Conservation (phyloP, 345 rosid species). For the Passiflora organensis region DNA sequence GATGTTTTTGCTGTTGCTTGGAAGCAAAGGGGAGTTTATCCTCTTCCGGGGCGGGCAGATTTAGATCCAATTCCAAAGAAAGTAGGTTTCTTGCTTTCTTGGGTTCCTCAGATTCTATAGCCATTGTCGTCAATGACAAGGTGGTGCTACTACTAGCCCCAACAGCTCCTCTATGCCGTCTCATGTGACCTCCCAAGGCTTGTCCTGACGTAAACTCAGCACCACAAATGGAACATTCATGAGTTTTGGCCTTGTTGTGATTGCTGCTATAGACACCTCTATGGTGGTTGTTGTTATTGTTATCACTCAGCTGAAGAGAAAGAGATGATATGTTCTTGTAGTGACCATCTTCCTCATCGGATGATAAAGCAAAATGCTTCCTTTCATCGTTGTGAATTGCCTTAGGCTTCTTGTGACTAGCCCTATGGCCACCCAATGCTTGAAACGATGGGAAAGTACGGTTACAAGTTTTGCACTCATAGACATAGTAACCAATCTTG, state of each 20-base stretch:
- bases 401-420: slow-evolving; percentile 93
- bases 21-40: slow-evolving; percentile 51
- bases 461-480: slow-evolving; percentile 90
- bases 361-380: slow-evolving; percentile 7
- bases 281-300: slow-evolving; percentile 14
- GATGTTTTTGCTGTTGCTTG: slow-evolving; percentile 42
- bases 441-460: slow-evolving; percentile 86
- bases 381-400: slow-evolving; percentile 6
- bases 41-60: slow-evolving; percentile 92
- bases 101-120: slow-evolving; percentile 29
- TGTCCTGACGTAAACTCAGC: slow-evolving; percentile 90
- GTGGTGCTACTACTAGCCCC: slow-evolving; percentile 17
- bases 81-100: slow-evolving; percentile 46
- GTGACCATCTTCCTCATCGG: slow-evolving; percentile 33
- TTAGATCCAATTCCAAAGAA: slow-evolving; percentile 87
- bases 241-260: slow-evolving; percentile 47
- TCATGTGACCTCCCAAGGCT: slow-evolving; percentile 98
- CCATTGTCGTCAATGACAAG: slow-evolving; percentile 44
- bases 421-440: slow-evolving; percentile 96
- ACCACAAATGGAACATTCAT: slow-evolving; percentile 89
- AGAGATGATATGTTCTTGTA: slow-evolving; percentile 38
- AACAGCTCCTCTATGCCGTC: slow-evolving; percentile 66
- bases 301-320: slow-evolving; percentile 55
- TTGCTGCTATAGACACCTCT: slow-evolving; percentile 8
- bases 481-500: slow-evolving; percentile 70